phyloP scores from a whole-genome alignment of 495 filamentous ascomycete species.

The Podospora sp. region DNA sequence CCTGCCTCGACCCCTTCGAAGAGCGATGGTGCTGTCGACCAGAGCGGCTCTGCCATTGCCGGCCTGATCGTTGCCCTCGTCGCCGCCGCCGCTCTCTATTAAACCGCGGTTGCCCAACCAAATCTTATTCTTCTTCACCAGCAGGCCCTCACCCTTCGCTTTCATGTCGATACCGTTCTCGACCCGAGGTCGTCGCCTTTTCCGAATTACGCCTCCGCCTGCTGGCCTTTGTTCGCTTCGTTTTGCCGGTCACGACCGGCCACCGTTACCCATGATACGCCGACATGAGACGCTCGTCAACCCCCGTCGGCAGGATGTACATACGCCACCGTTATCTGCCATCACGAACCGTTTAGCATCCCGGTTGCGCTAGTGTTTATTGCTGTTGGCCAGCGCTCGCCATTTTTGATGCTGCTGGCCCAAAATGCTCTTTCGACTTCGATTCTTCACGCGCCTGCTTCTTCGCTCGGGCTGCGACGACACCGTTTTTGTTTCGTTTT shows the following conservation, averaged over 20 bases:
- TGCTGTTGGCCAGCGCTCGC: slow-evolving; percentile 19
- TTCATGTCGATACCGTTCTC: slow-evolving; percentile 10
- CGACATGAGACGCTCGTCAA: not conserved
- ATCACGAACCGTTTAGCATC: slow-evolving; percentile 19
- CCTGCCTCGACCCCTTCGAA: slow-evolving; percentile 30
- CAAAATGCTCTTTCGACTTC: not conserved
- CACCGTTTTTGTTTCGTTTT: slow-evolving; percentile 17
- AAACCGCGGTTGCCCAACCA: slow-evolving; percentile 3
- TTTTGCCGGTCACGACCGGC: not conserved
- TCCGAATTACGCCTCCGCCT: not conserved
- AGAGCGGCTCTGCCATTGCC: slow-evolving; percentile 47
- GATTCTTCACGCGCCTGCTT: slow-evolving; percentile 13
- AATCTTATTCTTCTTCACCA: not conserved
- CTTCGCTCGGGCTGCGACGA: not conserved
- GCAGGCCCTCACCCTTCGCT: not conserved
- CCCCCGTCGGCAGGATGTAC: slow-evolving; percentile 2
- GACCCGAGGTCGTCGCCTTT: not conserved
- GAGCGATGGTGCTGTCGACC: slow-evolving; percentile 44
- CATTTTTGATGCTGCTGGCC: slow-evolving; percentile 3
- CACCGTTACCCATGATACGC: not conserved
- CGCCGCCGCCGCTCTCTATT: slow-evolving; percentile 49
- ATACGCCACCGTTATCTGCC: slow-evolving; percentile 16
- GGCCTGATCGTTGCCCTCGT: slow-evolving; percentile 52
- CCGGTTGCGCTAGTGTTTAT: slow-evolving; percentile 30
- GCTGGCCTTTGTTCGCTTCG: slow-evolving; percentile 1